These are phyloP conservation scores for Fusarium paranaense DNA, from an alignment of 2,329 filamentous ascomycete species.

Conservation along the genomic window DNA sequence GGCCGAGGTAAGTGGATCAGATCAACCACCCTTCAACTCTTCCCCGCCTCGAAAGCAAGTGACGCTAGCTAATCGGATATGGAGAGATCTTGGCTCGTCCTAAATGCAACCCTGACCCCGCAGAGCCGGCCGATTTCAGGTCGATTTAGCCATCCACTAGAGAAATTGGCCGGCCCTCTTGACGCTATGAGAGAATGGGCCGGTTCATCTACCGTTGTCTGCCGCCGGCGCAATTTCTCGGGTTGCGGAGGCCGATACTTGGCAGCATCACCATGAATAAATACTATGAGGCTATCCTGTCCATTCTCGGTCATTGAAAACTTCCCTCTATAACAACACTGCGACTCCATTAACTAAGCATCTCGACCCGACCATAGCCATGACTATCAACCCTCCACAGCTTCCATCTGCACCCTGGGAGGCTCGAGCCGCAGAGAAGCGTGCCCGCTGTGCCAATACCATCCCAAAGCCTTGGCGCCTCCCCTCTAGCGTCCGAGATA, in stretches of 20 bases:
- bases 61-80: not conserved
- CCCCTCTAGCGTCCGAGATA: not conserved
- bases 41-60: not conserved
- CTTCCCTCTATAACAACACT: not conserved
- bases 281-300: not conserved
- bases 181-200: not conserved
- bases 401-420: not conserved
- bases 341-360: not conserved
- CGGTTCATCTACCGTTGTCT: not conserved
- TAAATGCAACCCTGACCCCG: not conserved
- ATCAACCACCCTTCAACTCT: not conserved
- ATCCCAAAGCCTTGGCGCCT: conserved; percentile 28
- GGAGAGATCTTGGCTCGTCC: not conserved
- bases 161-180: not conserved
- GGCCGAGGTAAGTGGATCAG: not conserved
- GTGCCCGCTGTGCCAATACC: not conserved
- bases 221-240: not conserved
- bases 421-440: conserved; percentile 3
- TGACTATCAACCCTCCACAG: not conserved
- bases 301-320: not conserved
- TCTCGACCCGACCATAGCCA: not conserved
- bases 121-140: not conserved
- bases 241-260: not conserved
- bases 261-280: not conserved
- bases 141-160: not conserved